phyloP scores from a whole-genome alignment of 176 grass and related monocot species.

The Saccharum officinarum region DNA sequence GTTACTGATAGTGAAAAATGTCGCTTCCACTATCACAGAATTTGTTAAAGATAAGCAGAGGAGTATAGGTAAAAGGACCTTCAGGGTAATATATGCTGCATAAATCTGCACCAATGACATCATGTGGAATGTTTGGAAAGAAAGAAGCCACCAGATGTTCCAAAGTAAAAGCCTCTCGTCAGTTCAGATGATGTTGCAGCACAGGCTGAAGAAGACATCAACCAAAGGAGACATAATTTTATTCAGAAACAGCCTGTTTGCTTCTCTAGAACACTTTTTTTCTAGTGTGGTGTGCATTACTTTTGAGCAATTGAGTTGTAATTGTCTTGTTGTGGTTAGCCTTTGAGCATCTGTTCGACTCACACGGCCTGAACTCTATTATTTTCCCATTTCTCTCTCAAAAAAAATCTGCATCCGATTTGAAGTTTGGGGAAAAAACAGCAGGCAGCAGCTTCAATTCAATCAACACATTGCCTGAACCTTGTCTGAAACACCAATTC shows the following conservation, averaged over 20 bases:
- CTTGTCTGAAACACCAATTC: not conserved
- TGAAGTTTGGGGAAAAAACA: not conserved
- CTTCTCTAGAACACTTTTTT: not conserved
- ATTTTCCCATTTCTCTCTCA: not conserved
- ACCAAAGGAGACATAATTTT: not conserved
- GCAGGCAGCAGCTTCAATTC: not conserved
- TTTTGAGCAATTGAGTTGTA: not conserved
- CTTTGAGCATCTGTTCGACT: not conserved
- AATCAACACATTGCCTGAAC: not conserved
- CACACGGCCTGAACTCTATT: not conserved
- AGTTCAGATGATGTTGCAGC: not conserved
- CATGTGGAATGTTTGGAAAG: not conserved
- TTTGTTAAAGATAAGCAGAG: not conserved
- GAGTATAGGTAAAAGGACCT: not conserved
- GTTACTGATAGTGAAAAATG: not conserved
- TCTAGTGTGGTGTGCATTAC: not conserved
- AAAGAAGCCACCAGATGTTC: not conserved
- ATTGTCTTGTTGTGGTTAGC: not conserved
- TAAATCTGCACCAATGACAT: not conserved
- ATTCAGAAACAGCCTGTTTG: not conserved
- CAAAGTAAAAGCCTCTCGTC: not conserved
- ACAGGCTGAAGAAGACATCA: not conserved
- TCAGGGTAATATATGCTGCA: slow-evolving; percentile 2
- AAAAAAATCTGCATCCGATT: not conserved
- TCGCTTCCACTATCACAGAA: not conserved